Conservation (phyloP, 1,139 yeast species). For the Blastobotrys apis region DNA sequence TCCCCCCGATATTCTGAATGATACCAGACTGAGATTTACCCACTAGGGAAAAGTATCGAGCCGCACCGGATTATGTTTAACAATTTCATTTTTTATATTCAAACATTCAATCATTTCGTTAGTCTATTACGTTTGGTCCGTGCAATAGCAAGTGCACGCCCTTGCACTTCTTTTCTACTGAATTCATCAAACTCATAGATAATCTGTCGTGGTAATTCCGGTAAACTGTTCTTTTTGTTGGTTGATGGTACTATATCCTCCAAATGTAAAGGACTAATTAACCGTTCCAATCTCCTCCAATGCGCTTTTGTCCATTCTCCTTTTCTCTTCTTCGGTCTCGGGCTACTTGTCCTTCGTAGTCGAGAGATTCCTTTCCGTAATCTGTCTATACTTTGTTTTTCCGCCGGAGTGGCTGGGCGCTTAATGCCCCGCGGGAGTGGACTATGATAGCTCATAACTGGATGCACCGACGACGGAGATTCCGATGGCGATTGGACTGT, state of each 20-base stretch:
- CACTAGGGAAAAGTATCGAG: no score
- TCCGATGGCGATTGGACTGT: no score
- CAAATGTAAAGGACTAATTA: slow-evolving; percentile 14
- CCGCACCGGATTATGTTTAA: no score
- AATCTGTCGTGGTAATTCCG: slow-evolving; percentile 15
- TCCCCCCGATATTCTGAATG: no score
- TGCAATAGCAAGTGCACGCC: slow-evolving; percentile 20
- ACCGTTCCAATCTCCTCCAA: slow-evolving; percentile 15
- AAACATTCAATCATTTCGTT: no score
- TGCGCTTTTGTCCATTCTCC: slow-evolving; percentile 15
- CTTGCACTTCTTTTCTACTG: slow-evolving; percentile 14
- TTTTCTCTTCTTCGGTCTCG: background rate
- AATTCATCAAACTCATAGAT: slow-evolving; percentile 16
- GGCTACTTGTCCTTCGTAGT: slow-evolving; percentile 5
- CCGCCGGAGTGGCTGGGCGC: background rate
- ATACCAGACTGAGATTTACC: no score
- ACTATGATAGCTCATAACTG: background rate
- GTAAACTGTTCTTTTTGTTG: background rate
- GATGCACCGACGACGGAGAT: no score
- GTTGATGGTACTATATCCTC: no score
- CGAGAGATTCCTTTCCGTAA: background rate
- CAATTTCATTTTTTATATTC: no score
- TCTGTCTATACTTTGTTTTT: background rate
- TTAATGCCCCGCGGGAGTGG: no score
- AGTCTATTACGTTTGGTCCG: slow-evolving; percentile 4